These are phyloP conservation scores for Epicoccum sorghinum DNA, from an alignment of 2,329 filamentous ascomycete species.

Conservation along the genomic window DNA sequence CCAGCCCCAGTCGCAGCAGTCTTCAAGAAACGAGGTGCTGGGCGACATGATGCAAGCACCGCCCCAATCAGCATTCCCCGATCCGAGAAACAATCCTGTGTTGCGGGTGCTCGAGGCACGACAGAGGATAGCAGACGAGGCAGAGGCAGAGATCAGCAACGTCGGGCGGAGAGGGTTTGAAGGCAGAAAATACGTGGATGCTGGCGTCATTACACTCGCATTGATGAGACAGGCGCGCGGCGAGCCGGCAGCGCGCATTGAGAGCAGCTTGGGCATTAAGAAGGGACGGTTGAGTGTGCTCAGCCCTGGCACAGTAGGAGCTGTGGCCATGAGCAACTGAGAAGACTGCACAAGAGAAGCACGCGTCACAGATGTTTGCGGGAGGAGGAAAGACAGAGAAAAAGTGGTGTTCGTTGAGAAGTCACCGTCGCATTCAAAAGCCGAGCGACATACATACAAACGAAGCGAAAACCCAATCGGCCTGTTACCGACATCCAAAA, in stretches of 20 bases:
- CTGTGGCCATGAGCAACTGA: slow-evolving; percentile 26
- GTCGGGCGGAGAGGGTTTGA: slow-evolving; percentile 49
- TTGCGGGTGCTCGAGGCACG: slow-evolving; percentile 60
- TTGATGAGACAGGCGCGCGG: slow-evolving; percentile 40
- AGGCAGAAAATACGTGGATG: slow-evolving; percentile 55
- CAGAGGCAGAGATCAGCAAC: slow-evolving; percentile 60
- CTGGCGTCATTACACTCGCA: slow-evolving; percentile 48
- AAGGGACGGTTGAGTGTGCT: slow-evolving; percentile 40
- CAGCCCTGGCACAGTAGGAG: slow-evolving; percentile 30
- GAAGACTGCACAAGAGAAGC: neutral
- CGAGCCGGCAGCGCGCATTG: slow-evolving; percentile 39
- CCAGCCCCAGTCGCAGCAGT: slow-evolving; percentile 28
- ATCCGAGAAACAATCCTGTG: slow-evolving; percentile 58
- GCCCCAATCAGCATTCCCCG: slow-evolving; percentile 41
- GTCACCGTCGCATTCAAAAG: slow-evolving; percentile 20
- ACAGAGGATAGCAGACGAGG: slow-evolving; percentile 57
- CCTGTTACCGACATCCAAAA: slow-evolving; percentile 14
- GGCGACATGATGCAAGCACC: slow-evolving; percentile 42
- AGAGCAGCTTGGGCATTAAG: slow-evolving; percentile 41
- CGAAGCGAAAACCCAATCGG: slow-evolving; percentile 19
- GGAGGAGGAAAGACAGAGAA: neutral
- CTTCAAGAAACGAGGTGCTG: slow-evolving; percentile 18
- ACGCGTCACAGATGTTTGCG: neutral
- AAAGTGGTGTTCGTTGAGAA: slow-evolving; percentile 4
- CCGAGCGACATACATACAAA: slow-evolving; percentile 29